Conservation (phyloP, 352 stramenopile genomes). For the Globisporangium perplexum region DNA sequence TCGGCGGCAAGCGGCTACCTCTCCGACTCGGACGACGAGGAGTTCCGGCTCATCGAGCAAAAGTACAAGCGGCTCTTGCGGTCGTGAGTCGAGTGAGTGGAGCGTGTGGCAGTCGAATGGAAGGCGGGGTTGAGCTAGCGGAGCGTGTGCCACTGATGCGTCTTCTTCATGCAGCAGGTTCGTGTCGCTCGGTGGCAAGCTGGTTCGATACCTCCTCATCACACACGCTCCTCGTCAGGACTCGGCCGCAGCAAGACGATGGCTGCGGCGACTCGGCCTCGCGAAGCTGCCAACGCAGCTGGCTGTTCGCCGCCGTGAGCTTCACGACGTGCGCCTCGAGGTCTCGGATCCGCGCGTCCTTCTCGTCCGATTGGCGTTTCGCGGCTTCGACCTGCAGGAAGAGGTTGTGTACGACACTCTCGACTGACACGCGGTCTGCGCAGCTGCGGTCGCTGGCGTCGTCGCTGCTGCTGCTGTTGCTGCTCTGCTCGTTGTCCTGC, state of each 20-base stretch:
- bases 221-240: neutral
- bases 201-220: slow-evolving; percentile 5
- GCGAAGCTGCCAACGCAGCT: neutral
- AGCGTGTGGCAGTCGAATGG: neutral
- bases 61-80: slow-evolving; percentile 60
- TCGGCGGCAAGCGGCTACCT: slow-evolving; percentile 4
- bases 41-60: slow-evolving; percentile 67
- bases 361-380: slow-evolving; percentile 1
- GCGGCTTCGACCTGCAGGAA: slow-evolving; percentile 15
- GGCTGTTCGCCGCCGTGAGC: slow-evolving; percentile 15
- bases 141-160: neutral
- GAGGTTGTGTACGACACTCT: slow-evolving; percentile 29
- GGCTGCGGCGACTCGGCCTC: neutral
- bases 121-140: neutral
- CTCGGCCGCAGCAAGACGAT: neutral
- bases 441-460: slow-evolving; percentile 14
- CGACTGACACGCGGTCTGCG: slow-evolving; percentile 20
- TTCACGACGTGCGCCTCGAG: slow-evolving; percentile 17
- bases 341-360: slow-evolving; percentile 18
- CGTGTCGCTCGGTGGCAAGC: neutral
- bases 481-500: neutral
- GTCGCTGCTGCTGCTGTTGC: neutral
- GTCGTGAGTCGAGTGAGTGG: slow-evolving; percentile 12
- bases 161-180: neutral
- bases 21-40: slow-evolving; percentile 69